Conservation (phyloP, 2,329 filamentous ascomycete genomes). For the Fusarium heterosporum region DNA sequence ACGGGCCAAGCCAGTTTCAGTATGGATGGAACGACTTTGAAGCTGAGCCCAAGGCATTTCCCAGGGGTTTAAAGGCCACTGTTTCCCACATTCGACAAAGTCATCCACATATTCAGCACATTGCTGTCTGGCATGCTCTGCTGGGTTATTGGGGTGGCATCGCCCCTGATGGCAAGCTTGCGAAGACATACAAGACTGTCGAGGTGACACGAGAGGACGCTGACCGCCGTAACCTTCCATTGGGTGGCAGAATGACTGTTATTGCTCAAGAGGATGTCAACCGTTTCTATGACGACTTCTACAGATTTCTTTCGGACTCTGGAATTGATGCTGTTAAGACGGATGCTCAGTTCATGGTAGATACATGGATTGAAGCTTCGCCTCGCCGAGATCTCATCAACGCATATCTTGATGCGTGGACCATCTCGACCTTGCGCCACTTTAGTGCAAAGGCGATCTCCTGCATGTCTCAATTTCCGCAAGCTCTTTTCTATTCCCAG, state of each 20-base stretch:
- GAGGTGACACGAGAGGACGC: conserved; percentile 64
- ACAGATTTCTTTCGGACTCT: conserved; percentile 77
- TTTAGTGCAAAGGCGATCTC: conserved; percentile 84
- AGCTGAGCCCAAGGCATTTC: conserved; percentile 83
- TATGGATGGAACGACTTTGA: conserved; percentile 86
- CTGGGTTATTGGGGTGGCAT: conserved; percentile 93
- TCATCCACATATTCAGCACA: conserved; percentile 79
- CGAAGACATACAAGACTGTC: conserved; percentile 81
- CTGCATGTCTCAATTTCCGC: conserved; percentile 94
- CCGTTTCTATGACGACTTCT: conserved; percentile 91
- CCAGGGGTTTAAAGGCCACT: conserved; percentile 79
- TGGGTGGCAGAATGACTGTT: conserved; percentile 75
- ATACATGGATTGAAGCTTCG: conserved; percentile 75
- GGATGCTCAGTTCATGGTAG: conserved; percentile 90
- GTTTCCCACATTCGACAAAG: conserved; percentile 75
- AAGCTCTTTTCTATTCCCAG: conserved; percentile 87
- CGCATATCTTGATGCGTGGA: conserved; percentile 89
- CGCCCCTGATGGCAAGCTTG: conserved; percentile 78
- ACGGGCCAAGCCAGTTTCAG: conserved; percentile 64
- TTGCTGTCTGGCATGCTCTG: conserved; percentile 95
- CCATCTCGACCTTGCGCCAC: conserved; percentile 78
- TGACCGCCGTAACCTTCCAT: conserved; percentile 59
- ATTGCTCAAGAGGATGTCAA: conserved; percentile 79
- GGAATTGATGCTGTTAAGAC: conserved; percentile 93
- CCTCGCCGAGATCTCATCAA: conserved; percentile 78